phyloP scores from a whole-genome alignment of 2,329 filamentous ascomycete species.

The Apiospora arundinis region DNA sequence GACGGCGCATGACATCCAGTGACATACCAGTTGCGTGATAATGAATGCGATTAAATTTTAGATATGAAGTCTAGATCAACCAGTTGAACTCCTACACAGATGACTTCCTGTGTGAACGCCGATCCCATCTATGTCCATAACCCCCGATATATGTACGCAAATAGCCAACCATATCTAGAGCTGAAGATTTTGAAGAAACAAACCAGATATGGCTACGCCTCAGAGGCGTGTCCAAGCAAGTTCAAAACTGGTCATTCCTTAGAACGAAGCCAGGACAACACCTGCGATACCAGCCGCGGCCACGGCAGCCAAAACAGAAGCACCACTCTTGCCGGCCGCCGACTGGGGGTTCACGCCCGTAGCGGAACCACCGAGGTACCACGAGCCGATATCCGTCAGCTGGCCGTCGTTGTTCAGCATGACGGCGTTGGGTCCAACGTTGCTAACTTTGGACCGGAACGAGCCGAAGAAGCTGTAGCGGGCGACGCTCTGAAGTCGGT shows the following conservation, averaged over 20 bases:
- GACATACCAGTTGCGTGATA: neutral
- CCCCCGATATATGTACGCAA: neutral
- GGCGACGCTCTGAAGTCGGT: slow-evolving; percentile 65
- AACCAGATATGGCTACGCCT: neutral
- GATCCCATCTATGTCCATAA: neutral
- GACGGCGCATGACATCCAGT: neutral
- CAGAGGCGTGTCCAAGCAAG: neutral
- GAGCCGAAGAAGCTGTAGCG: slow-evolving; percentile 79
- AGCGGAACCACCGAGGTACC: slow-evolving; percentile 70
- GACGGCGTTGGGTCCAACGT: slow-evolving; percentile 74
- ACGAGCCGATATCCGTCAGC: slow-evolving; percentile 77
- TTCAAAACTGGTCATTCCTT: neutral
- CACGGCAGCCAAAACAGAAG: slow-evolving; percentile 2
- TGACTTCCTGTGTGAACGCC: neutral
- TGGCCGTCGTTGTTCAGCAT: slow-evolving; percentile 73
- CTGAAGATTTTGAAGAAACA: neutral
- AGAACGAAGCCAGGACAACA: neutral
- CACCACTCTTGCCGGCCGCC: slow-evolving; percentile 18
- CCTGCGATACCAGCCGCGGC: neutral
- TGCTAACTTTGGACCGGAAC: slow-evolving; percentile 73
- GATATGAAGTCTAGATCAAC: neutral
- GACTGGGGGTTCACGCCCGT: slow-evolving; percentile 50
- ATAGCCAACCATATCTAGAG: neutral
- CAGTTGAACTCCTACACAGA: neutral
- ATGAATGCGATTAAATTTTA: neutral